phyloP scores from a whole-genome alignment of 768 basidiomycete species.

The Russula dissimulans region DNA sequence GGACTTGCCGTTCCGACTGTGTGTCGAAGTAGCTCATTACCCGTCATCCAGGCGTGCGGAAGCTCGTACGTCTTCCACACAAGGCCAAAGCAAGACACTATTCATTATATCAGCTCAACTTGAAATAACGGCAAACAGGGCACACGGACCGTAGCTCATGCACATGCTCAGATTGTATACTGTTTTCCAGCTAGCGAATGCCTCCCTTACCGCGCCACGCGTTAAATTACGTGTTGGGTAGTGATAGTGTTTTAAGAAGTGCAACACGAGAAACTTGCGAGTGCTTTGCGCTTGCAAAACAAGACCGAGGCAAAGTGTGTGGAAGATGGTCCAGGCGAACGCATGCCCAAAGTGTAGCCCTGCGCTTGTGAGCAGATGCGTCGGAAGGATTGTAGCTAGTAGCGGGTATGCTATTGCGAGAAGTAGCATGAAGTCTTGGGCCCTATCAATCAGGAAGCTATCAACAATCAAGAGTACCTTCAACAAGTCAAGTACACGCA shows the following conservation, averaged over 20 bases:
- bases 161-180: constrained; percentile 87
- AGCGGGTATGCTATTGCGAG: constrained; percentile 65
- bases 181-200: constrained; percentile 91
- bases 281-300: constrained; percentile 78
- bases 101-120: not conserved
- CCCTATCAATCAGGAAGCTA: constrained; percentile 36
- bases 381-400: constrained; percentile 49
- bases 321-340: constrained; percentile 75
- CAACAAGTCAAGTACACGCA: constrained; percentile 27
- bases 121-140: not conserved
- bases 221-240: constrained; percentile 65
- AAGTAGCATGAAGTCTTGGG: constrained; percentile 75
- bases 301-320: constrained; percentile 79
- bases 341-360: constrained; percentile 76
- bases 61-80: constrained; percentile 86
- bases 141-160: constrained; percentile 80
- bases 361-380: constrained; percentile 39
- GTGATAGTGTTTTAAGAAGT: constrained; percentile 91
- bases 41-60: constrained; percentile 79
- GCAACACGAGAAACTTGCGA: constrained; percentile 83
- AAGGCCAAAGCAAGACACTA: constrained; percentile 78
- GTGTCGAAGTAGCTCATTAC: constrained; percentile 79
- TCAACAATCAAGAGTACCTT: too few relatives aligned
- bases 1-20: constrained; percentile 72
- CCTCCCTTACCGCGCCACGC: constrained; percentile 79